phyloP scores from a whole-genome alignment of 805 yeast species.

The Kodamaea neixiangensis region DNA sequence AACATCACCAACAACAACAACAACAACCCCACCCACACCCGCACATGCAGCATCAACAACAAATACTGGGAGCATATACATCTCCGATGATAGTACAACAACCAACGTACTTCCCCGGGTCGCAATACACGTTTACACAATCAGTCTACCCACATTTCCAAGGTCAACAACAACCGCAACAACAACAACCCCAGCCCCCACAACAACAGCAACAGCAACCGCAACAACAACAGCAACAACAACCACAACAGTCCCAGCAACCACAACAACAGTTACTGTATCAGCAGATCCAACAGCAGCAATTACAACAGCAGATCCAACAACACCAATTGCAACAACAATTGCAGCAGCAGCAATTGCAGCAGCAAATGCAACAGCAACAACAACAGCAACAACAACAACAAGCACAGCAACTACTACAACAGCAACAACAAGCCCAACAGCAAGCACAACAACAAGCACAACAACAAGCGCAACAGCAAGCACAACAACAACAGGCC shows the following conservation, averaged over 20 bases:
- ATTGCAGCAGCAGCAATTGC: constrained; percentile 9
- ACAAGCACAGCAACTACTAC: constrained; percentile 12
- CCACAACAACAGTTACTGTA: constrained; percentile 6
- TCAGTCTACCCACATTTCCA: constrained; percentile 6
- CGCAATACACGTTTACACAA: constrained; percentile 16
- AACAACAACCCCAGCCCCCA: constrained; percentile 14
- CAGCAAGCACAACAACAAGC: constrained; percentile 9
- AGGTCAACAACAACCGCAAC: constrained; percentile 13
- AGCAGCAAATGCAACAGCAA: constrained; percentile 6
- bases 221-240: constrained; percentile 14
- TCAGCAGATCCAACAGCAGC: constrained; percentile 10
- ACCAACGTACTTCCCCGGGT: constrained; percentile 19
- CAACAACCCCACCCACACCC: constrained; percentile 4
- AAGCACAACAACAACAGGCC: constrained; percentile 4
- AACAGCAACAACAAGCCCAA: constrained; percentile 10
- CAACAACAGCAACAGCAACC: constrained; percentile 14
- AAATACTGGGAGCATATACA: constrained; percentile 14
- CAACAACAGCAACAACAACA: constrained; percentile 9
- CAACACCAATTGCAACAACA: constrained; percentile 11
- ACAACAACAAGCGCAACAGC: constrained; percentile 11
- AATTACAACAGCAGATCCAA: constrained; percentile 6
- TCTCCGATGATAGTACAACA: constrained; percentile 28
- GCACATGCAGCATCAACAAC: constrained; percentile 5
- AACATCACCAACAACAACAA: constrained; percentile 9
- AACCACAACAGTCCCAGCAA: constrained; percentile 10